These are phyloP conservation scores for Vitis hybrid DNA, from an alignment of 177 flowering plant species.

Conservation along the genomic window DNA sequence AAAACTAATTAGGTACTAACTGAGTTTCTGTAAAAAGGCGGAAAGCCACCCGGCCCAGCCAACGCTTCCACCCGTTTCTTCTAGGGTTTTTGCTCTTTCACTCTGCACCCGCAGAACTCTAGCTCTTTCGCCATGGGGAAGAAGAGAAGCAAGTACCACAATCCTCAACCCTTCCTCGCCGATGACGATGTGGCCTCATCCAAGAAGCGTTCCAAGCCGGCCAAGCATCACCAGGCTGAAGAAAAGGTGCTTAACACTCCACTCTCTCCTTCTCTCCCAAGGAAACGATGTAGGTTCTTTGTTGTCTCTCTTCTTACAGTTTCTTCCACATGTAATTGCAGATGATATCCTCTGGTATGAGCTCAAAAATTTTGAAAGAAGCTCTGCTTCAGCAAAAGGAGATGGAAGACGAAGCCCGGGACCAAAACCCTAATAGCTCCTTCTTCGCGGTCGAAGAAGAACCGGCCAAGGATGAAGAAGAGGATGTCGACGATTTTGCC, in stretches of 20 bases:
- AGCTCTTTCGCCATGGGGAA: conserved; percentile 24
- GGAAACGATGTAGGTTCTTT: background rate
- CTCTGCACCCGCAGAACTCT: no score
- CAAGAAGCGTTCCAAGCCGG: conserved; percentile 44
- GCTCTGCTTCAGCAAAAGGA: conserved; percentile 84
- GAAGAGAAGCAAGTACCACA: conserved; percentile 37
- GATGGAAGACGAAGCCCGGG: conserved; percentile 46
- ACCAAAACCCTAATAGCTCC: conserved; percentile 25
- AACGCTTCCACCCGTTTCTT: no score
- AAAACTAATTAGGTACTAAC: no score
- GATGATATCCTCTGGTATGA: conserved; percentile 53
- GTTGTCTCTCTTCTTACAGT: background rate
- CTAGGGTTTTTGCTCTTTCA: no score
- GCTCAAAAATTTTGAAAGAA: conserved; percentile 72
- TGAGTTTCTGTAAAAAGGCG: no score
- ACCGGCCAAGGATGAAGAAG: conserved; percentile 18
- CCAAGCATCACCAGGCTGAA: conserved; percentile 55
- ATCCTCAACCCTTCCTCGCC: conserved; percentile 47
- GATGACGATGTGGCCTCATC: conserved; percentile 31
- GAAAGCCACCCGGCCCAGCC: no score
- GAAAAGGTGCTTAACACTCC: conserved; percentile 34
- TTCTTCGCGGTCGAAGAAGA: conserved; percentile 25
- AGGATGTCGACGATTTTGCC: conserved; percentile 58
- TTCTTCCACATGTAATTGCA: conserved; percentile 8
- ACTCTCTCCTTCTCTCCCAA: background rate